Evolutionary conservation across 352 stramenopile genomes (phyloP).

Genomic region (Phytophthora quininea): DNA sequence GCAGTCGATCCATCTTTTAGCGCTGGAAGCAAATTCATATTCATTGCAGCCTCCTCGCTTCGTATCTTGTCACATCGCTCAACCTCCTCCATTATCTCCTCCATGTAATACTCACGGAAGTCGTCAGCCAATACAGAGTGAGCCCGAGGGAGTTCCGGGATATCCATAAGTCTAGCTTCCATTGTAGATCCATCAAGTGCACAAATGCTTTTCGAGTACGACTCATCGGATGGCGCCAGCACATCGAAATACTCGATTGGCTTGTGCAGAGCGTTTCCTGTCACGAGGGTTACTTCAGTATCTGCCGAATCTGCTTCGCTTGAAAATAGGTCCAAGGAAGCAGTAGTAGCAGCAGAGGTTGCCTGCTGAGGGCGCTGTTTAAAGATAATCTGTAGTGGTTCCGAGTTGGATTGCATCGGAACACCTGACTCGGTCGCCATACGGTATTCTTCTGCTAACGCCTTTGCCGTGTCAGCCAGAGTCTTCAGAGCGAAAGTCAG

Average conservation of each 20-base stretch:
- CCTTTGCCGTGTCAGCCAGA: conserved; percentile 53
- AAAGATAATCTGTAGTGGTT: conserved; percentile 84
- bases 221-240: conserved; percentile 50
- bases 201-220: conserved; percentile 77
- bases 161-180: conserved; percentile 70
- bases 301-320: conserved; percentile 25
- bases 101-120: conserved; percentile 60
- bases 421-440: conserved; percentile 39
- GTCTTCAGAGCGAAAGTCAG: conserved; percentile 53
- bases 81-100: conserved; percentile 66
- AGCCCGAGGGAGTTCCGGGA: conserved; percentile 51
- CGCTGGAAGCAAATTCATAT: conserved; percentile 61
- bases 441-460: conserved; percentile 56
- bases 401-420: conserved; percentile 28
- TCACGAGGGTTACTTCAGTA: conserved; percentile 49
- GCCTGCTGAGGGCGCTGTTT: conserved; percentile 77
- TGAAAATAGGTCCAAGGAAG: conserved; percentile 38
- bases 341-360: conserved; percentile 21
- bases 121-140: conserved; percentile 59
- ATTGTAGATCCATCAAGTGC: conserved; percentile 73
- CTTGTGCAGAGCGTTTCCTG: conserved; percentile 49
- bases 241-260: conserved; percentile 74
- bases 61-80: conserved; percentile 54
- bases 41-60: conserved; percentile 52
- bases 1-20: conserved; percentile 66